Base-by-base conservation (phyloP, 73 alveolate genomes). In the Stentor roeselii region DNA sequence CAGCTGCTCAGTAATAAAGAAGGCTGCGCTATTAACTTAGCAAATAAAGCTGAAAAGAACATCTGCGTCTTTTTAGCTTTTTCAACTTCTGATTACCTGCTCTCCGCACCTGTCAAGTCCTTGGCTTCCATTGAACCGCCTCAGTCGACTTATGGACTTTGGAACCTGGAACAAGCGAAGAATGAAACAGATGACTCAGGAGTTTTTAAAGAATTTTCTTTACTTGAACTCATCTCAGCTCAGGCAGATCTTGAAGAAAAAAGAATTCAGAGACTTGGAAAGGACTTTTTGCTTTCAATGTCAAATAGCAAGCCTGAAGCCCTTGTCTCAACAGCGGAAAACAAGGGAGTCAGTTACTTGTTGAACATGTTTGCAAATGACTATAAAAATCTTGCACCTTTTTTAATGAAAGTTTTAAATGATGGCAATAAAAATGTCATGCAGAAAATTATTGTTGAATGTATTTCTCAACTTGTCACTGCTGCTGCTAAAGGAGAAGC, bases 1-100 rank as follows among this genome's bases (percentile, higher is more conserved):
- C 21, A 27, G 1, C 41, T 67, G 21, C 41, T 67, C 2, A 67
- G 27, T 40, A 32, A 67, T 34, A 67, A 67, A 67, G 80, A 67
- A 67, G 80, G 80, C 1, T 21, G 21, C 11, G 80, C 80, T 30
- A 67, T 67, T 30, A 67, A 67, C 42, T 21, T 67, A 21, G 80
- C 80, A 21, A 32, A 40, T 21, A 67, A 67, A 32, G 41, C n/a
- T 21, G 80, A 67, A 30, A 67, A 67, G 2, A 32, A 32, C 41
- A 15, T 21, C 1, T 67, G 37, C 2, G 34, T 67, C 11, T 67
- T 67, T n/a, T 21, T 67, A 0, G 80, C 41, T 11, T 1, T 30
- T 11, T 27, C n/a, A 67, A 67, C 41, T 1, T 1, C 37, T 2
- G 80, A 67, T 67, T 21, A 15, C 80, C 80, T 67, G 21, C 21